Percentiles rank a stretch among this genome's conserved stretches.
Conservation (phyloP, 257 asterid genomes). For the Ocimum tenuiflorum region DNA sequence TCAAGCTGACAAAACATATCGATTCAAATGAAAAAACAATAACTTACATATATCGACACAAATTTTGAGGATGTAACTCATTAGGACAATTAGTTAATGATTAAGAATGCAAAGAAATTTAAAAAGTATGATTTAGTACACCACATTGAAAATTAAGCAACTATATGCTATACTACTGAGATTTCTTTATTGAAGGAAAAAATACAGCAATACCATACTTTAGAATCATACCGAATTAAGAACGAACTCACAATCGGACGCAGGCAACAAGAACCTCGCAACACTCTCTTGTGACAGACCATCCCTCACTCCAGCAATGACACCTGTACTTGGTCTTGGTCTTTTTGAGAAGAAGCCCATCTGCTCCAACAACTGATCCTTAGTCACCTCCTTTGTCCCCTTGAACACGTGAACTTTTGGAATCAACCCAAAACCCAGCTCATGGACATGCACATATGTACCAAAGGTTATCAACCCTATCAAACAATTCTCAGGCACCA, state of each 20-base stretch:
- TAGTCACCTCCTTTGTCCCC: conserved; percentile 86
- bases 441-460: conserved; percentile 84
- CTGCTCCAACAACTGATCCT: conserved; percentile 87
- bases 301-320: conserved; percentile 89
- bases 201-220: conserved; percentile 15
- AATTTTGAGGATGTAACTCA: neutral
- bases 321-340: conserved; percentile 77
- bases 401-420: conserved; percentile 93
- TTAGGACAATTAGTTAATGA: conserved; percentile 5
- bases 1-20: neutral
- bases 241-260: conserved; percentile 94
- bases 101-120: neutral
- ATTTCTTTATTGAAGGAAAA: neutral
- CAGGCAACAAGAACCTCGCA: conserved; percentile 87
- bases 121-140: neutral
- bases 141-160: neutral
- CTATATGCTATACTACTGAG: neutral
- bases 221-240: conserved; percentile 65
- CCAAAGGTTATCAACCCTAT: conserved; percentile 91
- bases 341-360: conserved; percentile 85
- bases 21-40: neutral
- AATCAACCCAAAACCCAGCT: conserved; percentile 84
- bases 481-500: conserved; percentile 86
- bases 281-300: conserved; percentile 90
- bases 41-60: neutral